Evolutionary conservation across 2,329 filamentous ascomycete genomes (phyloP).

Genomic region (Cytospora leucostoma): DNA sequence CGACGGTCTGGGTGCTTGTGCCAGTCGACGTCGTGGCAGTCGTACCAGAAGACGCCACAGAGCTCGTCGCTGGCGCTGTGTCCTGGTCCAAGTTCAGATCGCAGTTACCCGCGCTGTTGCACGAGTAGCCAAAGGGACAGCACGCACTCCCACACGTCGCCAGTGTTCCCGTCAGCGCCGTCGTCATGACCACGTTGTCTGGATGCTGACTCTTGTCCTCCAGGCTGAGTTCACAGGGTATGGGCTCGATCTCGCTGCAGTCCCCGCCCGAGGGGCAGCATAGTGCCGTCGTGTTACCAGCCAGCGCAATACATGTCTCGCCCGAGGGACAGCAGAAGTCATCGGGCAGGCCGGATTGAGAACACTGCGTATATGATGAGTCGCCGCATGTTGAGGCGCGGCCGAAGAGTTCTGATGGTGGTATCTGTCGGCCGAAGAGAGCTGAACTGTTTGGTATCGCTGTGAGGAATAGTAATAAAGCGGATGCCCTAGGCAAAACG

Average conservation of each 20-base stretch:
- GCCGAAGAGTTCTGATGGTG: conserved; percentile 17
- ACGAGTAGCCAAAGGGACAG: conserved; percentile 73
- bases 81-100: conserved; percentile 54
- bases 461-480: conserved; percentile 17
- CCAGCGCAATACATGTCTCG: conserved; percentile 61
- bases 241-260: conserved; percentile 64
- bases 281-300: conserved; percentile 65
- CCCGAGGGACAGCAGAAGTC: conserved; percentile 66
- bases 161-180: conserved; percentile 58
- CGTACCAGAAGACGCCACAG: conserved; percentile 30
- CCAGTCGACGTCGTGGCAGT: conserved; percentile 29
- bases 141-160: conserved; percentile 61
- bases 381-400: conserved; percentile 26
- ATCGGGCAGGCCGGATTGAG: conserved; percentile 53
- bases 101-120: conserved; percentile 54
- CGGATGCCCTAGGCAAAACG: conserved; percentile 17
- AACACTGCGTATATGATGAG: conserved; percentile 51
- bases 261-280: conserved; percentile 65
- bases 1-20: conserved; percentile 30
- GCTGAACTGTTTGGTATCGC: conserved; percentile 22
- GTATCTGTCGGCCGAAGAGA: conserved; percentile 19
- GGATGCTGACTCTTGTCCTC: conserved; percentile 62
- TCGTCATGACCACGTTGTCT: conserved; percentile 65
- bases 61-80: conserved; percentile 31
- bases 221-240: conserved; percentile 62